Base-by-base conservation (phyloP, 2,329 filamentous ascomycete species). In the Knufia petricola region DNA sequence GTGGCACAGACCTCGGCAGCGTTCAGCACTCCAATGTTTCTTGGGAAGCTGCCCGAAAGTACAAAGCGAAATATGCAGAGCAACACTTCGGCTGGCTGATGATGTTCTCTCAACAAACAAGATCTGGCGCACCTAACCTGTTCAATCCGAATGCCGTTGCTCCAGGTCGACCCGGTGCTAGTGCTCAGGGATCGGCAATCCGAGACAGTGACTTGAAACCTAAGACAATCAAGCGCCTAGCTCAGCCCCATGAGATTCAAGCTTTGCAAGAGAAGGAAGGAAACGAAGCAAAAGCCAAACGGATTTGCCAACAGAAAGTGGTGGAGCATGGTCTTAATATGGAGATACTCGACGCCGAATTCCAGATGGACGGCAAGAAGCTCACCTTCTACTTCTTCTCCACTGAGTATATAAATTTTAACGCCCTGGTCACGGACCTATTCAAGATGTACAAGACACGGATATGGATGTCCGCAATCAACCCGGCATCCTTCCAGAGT, bases 401-500 rank as follows among this genome's bases (percentile, higher is more conserved):
- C 47, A 89, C 95, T 62, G 82, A 87, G 0, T 98, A 98, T 65
- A 95, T 98, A 73, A 96, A 60, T 70, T 98, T 98, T 76, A 98
- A 98, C 65, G 87, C 87, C 1, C 79, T 98, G 13, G 92, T 98
- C 46, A 95, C 89, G 0, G 92, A 98, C 63, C 75, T 98, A 10
- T 98, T 96, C 77, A 96, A 96, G 69, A 90, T 96, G 54, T 98
- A 96, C 76, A 98, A 98, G 73, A 95, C 90, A 19, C 81, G 94
- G 59, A 98, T 98, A 60, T 98, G 92, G 92, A 95, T 98, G 87
- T 96, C 90, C 3, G 92, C 92, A 3, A 94, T 98, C 66, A 98
- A 98, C 64, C 92, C 92, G 6, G 92, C 90, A 3, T 95, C 90
- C 0, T 95, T 96, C 65, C 85, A 85, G 20, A 89, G 82, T 54